Evolutionary conservation across 2,329 filamentous ascomycete species (phyloP), one percentile per base, ranked within the genome.

Genomic region (Aspergillus jensenii): DNA sequence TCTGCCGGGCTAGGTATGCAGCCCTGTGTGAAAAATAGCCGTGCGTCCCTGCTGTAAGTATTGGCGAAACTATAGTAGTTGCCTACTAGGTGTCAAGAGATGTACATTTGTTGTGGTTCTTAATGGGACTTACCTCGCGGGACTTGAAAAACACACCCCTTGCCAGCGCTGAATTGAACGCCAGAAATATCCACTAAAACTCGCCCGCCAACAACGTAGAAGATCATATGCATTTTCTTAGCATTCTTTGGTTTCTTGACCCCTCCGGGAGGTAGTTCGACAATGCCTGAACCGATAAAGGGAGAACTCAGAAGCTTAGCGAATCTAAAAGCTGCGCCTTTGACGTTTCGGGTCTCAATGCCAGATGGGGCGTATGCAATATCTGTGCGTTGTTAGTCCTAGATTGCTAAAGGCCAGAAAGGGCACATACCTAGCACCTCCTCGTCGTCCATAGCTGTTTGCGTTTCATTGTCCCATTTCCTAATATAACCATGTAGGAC

Each of bases 201-300:
- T 63, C 89, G 87, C 21, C 95, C 95, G 45, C 85, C 84, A 66
- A 91, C 88, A 31, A 99, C 89, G 67, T 96, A 97, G 74, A 98
- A 98, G 1, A 90, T 88, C 89, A 99, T 95, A 71, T 97, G 92
- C 91, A 97, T 98, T 78, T 90, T 93, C 62, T 93, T 84, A 37
- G 90, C 90, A 75, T 97, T 98, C 82, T 98, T 98, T 49, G 88
- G 85, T 65, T 88, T 86, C 80, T 99, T 99, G 70, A 90, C 86
- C 33, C 90, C 87, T 2, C 89, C 88, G 0, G 91, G 88, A 6
- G 91, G 90, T 51, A 99, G 79, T 68, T 98, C 93, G 39, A 99
- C 90, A 52, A 98, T 84, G 15, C 95, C 95, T 9, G 90, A 89
- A 35, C 92, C 93, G 74, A 98, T 91, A 74, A 96, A 98, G 0